A percentile compares a stretch with the other conserved stretches of the same genome.
phyloP scores from a whole-genome alignment of 2,329 filamentous ascomycete species.

The Alternaria gaisen region DNA sequence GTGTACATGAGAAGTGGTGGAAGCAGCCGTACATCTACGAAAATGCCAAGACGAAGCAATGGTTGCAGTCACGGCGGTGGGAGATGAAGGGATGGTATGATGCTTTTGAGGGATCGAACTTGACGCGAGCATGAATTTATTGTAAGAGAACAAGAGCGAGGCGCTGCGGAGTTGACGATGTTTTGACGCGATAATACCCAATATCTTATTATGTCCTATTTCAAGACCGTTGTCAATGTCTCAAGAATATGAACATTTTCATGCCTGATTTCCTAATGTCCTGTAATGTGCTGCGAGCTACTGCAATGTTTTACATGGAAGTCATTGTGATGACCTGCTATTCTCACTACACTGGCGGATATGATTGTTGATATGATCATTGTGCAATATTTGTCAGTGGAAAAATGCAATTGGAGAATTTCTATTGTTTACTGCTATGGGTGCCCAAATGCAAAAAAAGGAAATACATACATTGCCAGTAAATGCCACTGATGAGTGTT shows the following conservation, averaged over 20 bases:
- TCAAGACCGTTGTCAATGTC: background rate
- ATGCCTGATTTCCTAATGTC: background rate
- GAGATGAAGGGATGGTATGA: conserved; percentile 53
- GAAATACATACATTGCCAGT: background rate
- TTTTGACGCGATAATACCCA: conserved; percentile 2
- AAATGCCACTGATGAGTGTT: background rate
- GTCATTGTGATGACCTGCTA: background rate
- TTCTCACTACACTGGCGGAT: background rate
- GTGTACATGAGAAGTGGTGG: conserved; percentile 55
- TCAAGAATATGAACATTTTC: background rate
- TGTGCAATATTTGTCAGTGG: background rate
- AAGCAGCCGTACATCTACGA: conserved; percentile 32
- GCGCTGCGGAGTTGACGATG: background rate
- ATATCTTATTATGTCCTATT: background rate
- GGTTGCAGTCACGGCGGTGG: conserved; percentile 47
- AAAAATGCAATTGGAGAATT: background rate
- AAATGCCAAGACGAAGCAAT: conserved; percentile 43
- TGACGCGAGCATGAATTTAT: conserved; percentile 19
- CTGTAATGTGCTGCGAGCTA: background rate
- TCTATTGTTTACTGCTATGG: background rate
- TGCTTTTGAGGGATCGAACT: conserved; percentile 21
- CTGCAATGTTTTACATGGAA: background rate
- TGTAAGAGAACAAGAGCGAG: background rate
- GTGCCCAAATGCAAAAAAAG: too few species aligned
- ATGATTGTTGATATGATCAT: too few species aligned